Conservation (phyloP, 441 rosid species). For the Theobroma grandiflorum region DNA sequence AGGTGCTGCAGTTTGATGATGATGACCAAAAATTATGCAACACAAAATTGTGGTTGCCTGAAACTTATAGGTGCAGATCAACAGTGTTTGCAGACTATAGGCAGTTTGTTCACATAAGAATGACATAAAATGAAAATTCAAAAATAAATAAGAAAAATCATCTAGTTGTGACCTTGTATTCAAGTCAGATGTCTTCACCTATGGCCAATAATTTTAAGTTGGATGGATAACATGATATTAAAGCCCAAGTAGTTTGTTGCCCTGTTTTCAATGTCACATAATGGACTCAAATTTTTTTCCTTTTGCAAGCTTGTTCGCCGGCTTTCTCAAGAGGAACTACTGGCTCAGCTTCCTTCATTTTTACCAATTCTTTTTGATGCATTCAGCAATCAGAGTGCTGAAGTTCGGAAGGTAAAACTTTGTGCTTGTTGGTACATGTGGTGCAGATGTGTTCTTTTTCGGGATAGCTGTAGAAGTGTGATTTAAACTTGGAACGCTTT, state of each 20-base stretch:
- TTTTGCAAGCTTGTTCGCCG: conserved; percentile 28
- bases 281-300: background rate
- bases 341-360: conserved; percentile 36
- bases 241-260: background rate
- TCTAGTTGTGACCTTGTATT: conserved; percentile 11
- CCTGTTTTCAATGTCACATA: background rate
- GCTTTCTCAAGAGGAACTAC: conserved; percentile 33
- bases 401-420: conserved; percentile 31
- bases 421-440: background rate
- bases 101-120: background rate
- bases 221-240: background rate
- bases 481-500: background rate
- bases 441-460: background rate
- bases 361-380: conserved; percentile 29
- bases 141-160: background rate
- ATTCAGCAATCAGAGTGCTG: conserved; percentile 32
- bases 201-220: background rate
- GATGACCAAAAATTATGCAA: too few species aligned
- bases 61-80: background rate
- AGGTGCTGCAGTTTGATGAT: background rate
- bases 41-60: background rate
- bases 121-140: background rate
- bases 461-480: background rate
- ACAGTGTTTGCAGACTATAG: background rate
- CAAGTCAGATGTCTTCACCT: background rate